Evolutionary conservation across 208 protist genomes (phyloP).

Genomic region (Trypanosoma mega): DNA sequence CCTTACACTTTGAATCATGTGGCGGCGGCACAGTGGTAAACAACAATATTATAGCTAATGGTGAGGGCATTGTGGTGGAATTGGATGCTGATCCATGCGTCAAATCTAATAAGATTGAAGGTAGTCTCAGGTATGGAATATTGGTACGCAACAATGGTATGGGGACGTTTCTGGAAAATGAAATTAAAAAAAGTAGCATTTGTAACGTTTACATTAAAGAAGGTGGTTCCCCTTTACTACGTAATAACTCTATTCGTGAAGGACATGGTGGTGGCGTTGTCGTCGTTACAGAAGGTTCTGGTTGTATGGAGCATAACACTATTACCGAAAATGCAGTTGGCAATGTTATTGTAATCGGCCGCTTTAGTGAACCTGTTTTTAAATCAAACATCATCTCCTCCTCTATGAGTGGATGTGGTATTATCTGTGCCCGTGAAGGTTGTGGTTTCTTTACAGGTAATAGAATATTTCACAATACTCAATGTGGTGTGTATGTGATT

Average conservation of each 20-base stretch:
- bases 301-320: slow-evolving; percentile 68
- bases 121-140: slow-evolving; percentile 44
- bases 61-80: slow-evolving; percentile 70
- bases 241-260: slow-evolving; percentile 59
- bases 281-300: slow-evolving; percentile 58
- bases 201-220: slow-evolving; percentile 71
- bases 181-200: slow-evolving; percentile 41
- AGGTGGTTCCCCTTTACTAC: slow-evolving; percentile 57
- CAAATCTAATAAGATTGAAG: slow-evolving; percentile 48
- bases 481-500: slow-evolving; percentile 65
- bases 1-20: slow-evolving; percentile 58
- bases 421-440: slow-evolving; percentile 47
- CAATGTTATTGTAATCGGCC: slow-evolving; percentile 66
- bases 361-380: slow-evolving; percentile 55
- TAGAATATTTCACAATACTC: slow-evolving; percentile 62
- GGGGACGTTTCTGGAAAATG: slow-evolving; percentile 71
- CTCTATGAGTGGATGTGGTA: slow-evolving; percentile 54
- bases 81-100: slow-evolving; percentile 80
- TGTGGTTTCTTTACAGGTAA: slow-evolving; percentile 56
- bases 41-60: slow-evolving; percentile 62
- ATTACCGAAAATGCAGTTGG: slow-evolving; percentile 64
- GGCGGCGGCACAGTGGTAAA: slow-evolving; percentile 49
- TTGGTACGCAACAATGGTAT: slow-evolving; percentile 70
- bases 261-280: slow-evolving; percentile 65
- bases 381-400: slow-evolving; percentile 45